These are phyloP conservation scores for Plasmodium gaboni DNA, from an alignment of 169 alveolate species.

Conservation along the genomic window DNA sequence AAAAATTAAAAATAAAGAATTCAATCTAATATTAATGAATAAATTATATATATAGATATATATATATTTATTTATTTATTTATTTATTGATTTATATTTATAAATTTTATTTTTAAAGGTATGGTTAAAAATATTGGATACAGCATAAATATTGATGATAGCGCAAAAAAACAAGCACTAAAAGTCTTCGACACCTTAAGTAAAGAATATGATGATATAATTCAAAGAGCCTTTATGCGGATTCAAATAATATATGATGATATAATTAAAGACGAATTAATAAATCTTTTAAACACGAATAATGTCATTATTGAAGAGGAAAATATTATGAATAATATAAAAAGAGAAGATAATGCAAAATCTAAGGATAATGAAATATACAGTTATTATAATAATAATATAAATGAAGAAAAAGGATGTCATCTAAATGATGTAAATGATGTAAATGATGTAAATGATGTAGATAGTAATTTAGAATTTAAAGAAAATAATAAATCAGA, in stretches of 20 bases:
- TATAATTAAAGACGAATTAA: slow-evolving; percentile 71
- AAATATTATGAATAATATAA: slow-evolving; percentile 30
- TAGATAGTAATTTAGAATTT: not conserved
- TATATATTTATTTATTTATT: not conserved
- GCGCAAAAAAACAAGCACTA: slow-evolving; percentile 89
- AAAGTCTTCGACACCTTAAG: slow-evolving; percentile 87
- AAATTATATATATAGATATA: slow-evolving; percentile 7
- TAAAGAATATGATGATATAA: slow-evolving; percentile 85
- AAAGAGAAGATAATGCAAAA: slow-evolving; percentile 37
- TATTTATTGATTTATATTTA: not conserved
- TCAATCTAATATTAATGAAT: not conserved
- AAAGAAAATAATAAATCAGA: not conserved
- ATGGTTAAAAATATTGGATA: slow-evolving; percentile 81
- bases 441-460: slow-evolving; percentile 5
- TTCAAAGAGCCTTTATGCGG: slow-evolving; percentile 88
- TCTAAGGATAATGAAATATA: not conserved
- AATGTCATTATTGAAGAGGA: slow-evolving; percentile 80
- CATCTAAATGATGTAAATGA: slow-evolving; percentile 5
- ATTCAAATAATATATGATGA: slow-evolving; percentile 79
- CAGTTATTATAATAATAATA: not conserved
- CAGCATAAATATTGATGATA: slow-evolving; percentile 86
- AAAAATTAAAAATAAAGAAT: too few species aligned
- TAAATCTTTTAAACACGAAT: slow-evolving; percentile 70
- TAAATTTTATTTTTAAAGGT: slow-evolving; percentile 23
- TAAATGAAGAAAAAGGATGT: not conserved